Evolutionary conservation across 495 filamentous ascomycete genomes (phyloP).

Genomic region (Tetracladium marchalianum): DNA sequence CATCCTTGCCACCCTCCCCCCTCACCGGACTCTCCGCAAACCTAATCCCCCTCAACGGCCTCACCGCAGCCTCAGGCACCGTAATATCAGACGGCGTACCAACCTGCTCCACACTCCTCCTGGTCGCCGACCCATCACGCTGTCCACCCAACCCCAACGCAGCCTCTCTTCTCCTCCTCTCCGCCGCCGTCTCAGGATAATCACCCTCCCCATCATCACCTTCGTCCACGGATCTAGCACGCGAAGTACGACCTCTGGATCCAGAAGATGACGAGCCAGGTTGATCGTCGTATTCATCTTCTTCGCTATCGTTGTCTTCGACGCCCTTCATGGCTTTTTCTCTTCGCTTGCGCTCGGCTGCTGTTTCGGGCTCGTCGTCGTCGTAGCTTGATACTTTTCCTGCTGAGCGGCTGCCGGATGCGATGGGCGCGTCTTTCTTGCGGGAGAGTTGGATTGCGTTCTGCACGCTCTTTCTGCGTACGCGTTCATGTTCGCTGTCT

Average conservation of each 20-base stretch:
- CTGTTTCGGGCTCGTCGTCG: constrained; percentile 28
- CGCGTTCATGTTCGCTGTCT: neutral
- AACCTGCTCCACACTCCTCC: constrained; percentile 27
- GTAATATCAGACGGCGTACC: constrained; percentile 8
- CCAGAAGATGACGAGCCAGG: constrained; percentile 4
- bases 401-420: neutral
- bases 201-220: constrained; percentile 28
- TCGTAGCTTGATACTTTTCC: neutral
- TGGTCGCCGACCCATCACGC: constrained; percentile 28
- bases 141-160: constrained; percentile 62
- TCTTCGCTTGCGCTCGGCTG: constrained; percentile 56
- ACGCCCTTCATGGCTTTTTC: constrained; percentile 49
- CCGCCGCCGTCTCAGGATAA: constrained; percentile 68
- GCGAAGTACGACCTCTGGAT: constrained; percentile 21
- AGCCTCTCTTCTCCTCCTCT: constrained; percentile 62
- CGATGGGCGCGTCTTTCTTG: neutral
- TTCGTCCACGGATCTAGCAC: constrained; percentile 27
- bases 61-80: constrained; percentile 16
- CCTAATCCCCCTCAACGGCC: constrained; percentile 27
- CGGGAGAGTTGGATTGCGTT: neutral
- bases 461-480: neutral
- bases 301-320: constrained; percentile 18
- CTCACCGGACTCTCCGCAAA: constrained; percentile 34
- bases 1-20: constrained; percentile 1
- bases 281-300: neutral